phyloP scores from a whole-genome alignment of 2,329 filamentous ascomycete species.

The Zymoseptoria crescenta region DNA sequence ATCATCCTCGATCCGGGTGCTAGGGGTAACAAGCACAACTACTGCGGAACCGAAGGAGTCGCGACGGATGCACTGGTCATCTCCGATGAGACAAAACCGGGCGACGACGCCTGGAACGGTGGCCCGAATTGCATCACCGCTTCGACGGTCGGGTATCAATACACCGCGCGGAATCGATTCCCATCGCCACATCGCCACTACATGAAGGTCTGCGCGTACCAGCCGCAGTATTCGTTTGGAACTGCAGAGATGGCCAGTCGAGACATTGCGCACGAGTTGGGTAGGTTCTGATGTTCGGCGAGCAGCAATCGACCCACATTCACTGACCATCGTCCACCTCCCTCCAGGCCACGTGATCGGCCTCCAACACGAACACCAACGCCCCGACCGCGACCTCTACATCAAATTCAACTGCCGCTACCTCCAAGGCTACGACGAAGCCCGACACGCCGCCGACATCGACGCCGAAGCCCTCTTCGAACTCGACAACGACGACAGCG shows the following conservation, averaged over 20 bases:
- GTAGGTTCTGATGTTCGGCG: background rate
- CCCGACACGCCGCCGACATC: background rate
- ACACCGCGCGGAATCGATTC: background rate
- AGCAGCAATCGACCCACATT: background rate
- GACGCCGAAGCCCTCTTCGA: slow-evolving; percentile 5
- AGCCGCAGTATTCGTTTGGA: background rate
- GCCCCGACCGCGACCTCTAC: slow-evolving; percentile 11
- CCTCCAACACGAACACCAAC: slow-evolving; percentile 14
- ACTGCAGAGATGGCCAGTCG: background rate
- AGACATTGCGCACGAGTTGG: slow-evolving; percentile 13
- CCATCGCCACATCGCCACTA: background rate
- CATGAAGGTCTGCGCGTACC: slow-evolving; percentile 4
- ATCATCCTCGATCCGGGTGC: slow-evolving; percentile 11
- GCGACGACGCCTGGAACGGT: slow-evolving; percentile 10
- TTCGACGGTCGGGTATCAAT: slow-evolving; percentile 13
- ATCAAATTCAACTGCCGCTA: slow-evolving; percentile 5
- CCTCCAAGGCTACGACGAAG: slow-evolving; percentile 6
- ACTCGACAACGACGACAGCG: background rate
- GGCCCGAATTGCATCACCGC: slow-evolving; percentile 6
- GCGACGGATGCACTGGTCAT: slow-evolving; percentile 15
- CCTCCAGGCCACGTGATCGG: slow-evolving; percentile 13
- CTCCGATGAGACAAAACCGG: slow-evolving; percentile 12
- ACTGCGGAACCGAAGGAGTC: slow-evolving; percentile 1
- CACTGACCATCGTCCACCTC: background rate
- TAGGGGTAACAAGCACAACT: background rate